phyloP scores from a whole-genome alignment of 1,284 basidiomycete species.

The Xerocomus nothofagi region DNA sequence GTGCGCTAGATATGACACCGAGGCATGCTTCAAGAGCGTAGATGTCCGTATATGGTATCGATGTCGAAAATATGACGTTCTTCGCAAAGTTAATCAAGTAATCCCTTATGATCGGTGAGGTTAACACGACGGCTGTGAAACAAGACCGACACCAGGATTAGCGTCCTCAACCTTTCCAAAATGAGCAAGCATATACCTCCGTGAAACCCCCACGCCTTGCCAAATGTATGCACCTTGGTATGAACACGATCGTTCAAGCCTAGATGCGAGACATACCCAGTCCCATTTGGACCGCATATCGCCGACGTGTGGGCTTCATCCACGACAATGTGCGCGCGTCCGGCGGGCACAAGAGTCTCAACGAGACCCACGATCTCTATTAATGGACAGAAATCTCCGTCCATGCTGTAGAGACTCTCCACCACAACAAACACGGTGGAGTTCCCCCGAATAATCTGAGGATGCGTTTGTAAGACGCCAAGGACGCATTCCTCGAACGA shows the following conservation, averaged over 20 bases:
- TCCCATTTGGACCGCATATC: constrained; percentile 45
- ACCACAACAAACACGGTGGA: constrained; percentile 49
- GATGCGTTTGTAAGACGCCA: constrained; percentile 24
- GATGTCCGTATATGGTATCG: constrained; percentile 47
- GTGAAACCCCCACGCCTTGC: constrained; percentile 60
- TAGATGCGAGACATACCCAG: constrained; percentile 40
- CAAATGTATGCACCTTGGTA: constrained; percentile 53
- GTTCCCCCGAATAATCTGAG: constrained; percentile 23
- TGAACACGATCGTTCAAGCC: constrained; percentile 39
- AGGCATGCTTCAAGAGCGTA: constrained; percentile 40
- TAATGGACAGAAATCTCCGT: constrained; percentile 60
- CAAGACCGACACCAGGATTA: not conserved
- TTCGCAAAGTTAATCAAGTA: constrained; percentile 65
- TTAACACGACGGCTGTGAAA: constrained; percentile 49
- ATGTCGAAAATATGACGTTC: constrained; percentile 56
- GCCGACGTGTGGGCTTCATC: constrained; percentile 62
- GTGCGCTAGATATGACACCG: constrained; percentile 12
- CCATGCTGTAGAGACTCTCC: constrained; percentile 66
- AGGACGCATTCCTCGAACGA: constrained; percentile 30
- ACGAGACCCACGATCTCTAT: constrained; percentile 40
- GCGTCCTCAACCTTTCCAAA: too few relatives aligned
- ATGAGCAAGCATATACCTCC: constrained; percentile 59
- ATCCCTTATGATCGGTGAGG: constrained; percentile 44
- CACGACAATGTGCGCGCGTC: constrained; percentile 41
- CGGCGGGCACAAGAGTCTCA: constrained; percentile 35